Base-by-base conservation (phyloP, 257 asterid species). In the Leptodermis oblonga region DNA sequence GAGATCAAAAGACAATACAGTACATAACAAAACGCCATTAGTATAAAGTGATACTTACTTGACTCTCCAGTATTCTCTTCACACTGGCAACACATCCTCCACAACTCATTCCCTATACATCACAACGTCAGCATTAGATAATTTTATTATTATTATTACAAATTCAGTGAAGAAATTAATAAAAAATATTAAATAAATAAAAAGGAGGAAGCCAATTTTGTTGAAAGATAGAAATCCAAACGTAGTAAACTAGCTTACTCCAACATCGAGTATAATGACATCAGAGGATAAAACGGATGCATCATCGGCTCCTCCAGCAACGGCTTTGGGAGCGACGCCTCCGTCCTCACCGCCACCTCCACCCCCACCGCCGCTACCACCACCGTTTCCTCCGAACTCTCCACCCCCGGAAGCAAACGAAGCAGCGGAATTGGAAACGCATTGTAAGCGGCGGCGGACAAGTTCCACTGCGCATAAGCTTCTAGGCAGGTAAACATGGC, bases 241-340 rank as follows among this genome's bases (percentile, higher is more conserved):
- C 8, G 25, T 4, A 48, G 54, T 48, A 20, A 48, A 5, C 13
- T 20, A 61, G 11, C 93, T 85, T 82, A 94, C 99, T 65, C 84
- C 83, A 76, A 94, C 99, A 70, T 94, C 97, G 56, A 94, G 97
- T 69, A 91, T 82, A 51, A 94, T 89, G 73, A 89, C 99, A 67
- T 87, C 98, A 62, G 97, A 84, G 73, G 83, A 77, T 66, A 86
- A 74, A 67, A 85, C 85, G 46, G 87, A 68, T 60, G 76, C 83
- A 60, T 84, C 96, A 60, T 86, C 88, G 14, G 81, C 84, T 25
- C 81, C 90, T 11, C 82, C 65, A 41, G 82, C 82, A 64, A 81
- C 90, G 1, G 78, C 86, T 23, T 82, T 73, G 7, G 89, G 86
- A 76, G 82, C 85, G 39, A 41, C 75, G 25, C 83, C 88, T 8